Conservation (phyloP, 2,329 filamentous ascomycete species). For the Penicillium expansum region DNA sequence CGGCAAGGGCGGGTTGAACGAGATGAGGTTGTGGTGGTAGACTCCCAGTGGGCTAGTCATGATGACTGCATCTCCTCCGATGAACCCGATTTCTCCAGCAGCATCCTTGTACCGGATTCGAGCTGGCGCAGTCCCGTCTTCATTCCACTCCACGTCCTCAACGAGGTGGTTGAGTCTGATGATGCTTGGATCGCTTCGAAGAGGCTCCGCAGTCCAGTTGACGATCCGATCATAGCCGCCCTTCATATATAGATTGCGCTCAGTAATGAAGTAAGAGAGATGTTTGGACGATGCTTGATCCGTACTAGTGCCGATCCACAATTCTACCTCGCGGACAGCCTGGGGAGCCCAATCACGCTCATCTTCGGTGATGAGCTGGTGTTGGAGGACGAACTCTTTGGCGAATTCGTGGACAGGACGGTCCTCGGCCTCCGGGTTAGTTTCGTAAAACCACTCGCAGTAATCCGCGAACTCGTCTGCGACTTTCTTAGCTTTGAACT, state of each 20-base stretch:
- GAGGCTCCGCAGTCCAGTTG: constrained; percentile 41
- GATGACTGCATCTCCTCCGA: constrained; percentile 41
- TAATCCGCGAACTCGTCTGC: constrained; percentile 48
- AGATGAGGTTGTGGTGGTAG: constrained; percentile 40
- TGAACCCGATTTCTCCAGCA: constrained; percentile 25
- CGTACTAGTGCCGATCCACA: constrained; percentile 45
- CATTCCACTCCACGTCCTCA: constrained; percentile 40
- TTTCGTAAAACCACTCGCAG: constrained; percentile 42
- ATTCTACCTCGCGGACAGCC: constrained; percentile 44
- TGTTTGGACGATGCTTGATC: constrained; percentile 45
- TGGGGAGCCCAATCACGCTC: constrained; percentile 47
- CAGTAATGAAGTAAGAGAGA: constrained; percentile 45
- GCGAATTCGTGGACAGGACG: constrained; percentile 42
- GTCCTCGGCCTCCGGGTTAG: constrained; percentile 43
- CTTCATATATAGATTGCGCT: constrained; percentile 48
- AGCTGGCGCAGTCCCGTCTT: constrained; percentile 17
- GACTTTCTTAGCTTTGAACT: constrained; percentile 49
- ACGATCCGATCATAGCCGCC: constrained; percentile 47
- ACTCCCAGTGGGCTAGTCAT: constrained; percentile 43
- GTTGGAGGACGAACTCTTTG: constrained; percentile 41
- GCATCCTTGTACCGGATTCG: constrained; percentile 15
- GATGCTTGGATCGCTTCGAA: constrained; percentile 33
- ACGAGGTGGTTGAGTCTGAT: constrained; percentile 41
- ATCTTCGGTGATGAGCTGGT: constrained; percentile 43
- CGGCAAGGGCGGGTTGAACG: constrained; percentile 41